Evolutionary conservation across 441 rosid genomes (phyloP), one percentile per base, ranked within the genome.

Genomic region (Sinapis alba): DNA sequence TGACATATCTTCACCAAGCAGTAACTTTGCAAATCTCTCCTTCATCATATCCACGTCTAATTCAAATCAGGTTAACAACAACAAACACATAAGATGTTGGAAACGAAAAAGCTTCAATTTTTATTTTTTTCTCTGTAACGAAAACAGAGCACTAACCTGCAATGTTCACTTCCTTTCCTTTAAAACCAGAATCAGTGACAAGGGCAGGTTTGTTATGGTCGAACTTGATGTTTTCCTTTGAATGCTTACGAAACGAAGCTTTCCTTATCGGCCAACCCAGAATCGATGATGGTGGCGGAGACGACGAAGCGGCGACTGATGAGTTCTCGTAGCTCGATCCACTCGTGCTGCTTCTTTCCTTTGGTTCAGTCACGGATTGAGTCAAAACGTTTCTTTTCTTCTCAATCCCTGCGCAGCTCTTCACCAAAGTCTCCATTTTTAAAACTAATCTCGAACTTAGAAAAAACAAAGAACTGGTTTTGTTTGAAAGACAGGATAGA

Each of bases 261-360:
- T 88, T 89, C 80, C 86, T 85, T 45, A 94, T 90, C 10, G 98
- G 98, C 97, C 97, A 92, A 68, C 98, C 98, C 72, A 94, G 73
- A 72, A 87, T 87, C 76, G 88, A 41, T 50, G 56, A 1, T 16
- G 79, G 67, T 69, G 92, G 62, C 2, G 85, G 82, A 43, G 80
- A 72, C 51, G 80, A 77, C 58, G 80, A 61, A 53, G 72, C 36
- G n/a, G 51, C 78, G 6, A 12, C 45, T 6, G 72, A 81, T 26
- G 80, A 82, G 59, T 64, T 70, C 34, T 76, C 83, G 68, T 64
- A 74, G 73, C 85, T 75, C 18, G 83, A 68, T 21, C 77, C 75
- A 24, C 79, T 78, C 21, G 70, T 76, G 59, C 73, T 77, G 53
- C 62, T 78, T 34, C 83, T 78, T 54, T 76, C 84, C 34, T 73